phyloP scores from a whole-genome alignment of 2,329 filamentous ascomycete species.

The Cladosporium sp. region DNA sequence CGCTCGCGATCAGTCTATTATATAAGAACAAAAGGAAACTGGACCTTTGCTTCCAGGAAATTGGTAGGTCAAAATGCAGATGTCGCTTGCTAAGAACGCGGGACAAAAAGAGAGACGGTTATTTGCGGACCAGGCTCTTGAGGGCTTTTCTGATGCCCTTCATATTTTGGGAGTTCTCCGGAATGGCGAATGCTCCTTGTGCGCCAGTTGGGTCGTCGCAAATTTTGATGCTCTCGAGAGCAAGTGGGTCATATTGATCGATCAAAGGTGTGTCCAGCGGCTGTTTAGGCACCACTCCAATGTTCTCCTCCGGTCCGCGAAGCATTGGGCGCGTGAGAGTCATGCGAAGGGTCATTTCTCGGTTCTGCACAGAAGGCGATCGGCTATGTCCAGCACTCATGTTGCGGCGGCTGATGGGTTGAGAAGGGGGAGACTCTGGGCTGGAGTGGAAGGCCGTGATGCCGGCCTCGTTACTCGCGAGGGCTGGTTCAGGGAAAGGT shows the following conservation, averaged over 20 bases:
- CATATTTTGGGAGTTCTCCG: conserved; percentile 5
- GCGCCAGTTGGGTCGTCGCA: conserved; percentile 32
- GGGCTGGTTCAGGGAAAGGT: neutral
- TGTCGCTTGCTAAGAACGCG: too few relatives aligned
- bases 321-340: conserved; percentile 87
- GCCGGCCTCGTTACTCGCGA: neutral
- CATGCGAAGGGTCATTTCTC: conserved; percentile 96
- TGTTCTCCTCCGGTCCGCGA: conserved; percentile 65
- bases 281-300: conserved; percentile 47
- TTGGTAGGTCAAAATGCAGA: too few relatives aligned
- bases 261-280: conserved; percentile 50
- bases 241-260: conserved; percentile 43
- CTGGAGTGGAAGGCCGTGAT: neutral
- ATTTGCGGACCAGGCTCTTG: conserved; percentile 7
- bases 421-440: neutral
- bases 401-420: neutral
- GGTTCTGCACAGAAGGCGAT: conserved; percentile 41
- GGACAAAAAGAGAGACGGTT: neutral
- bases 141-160: conserved; percentile 10
- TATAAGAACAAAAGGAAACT: too few relatives aligned
- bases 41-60: too few relatives aligned
- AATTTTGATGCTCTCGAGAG: conserved; percentile 48
- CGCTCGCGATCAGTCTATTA: too few relatives aligned
- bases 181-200: conserved; percentile 42
- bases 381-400: conserved; percentile 1